These are phyloP conservation scores for Combretum micranthum DNA, from an alignment of 345 rosid genomes.

Conservation along the genomic window DNA sequence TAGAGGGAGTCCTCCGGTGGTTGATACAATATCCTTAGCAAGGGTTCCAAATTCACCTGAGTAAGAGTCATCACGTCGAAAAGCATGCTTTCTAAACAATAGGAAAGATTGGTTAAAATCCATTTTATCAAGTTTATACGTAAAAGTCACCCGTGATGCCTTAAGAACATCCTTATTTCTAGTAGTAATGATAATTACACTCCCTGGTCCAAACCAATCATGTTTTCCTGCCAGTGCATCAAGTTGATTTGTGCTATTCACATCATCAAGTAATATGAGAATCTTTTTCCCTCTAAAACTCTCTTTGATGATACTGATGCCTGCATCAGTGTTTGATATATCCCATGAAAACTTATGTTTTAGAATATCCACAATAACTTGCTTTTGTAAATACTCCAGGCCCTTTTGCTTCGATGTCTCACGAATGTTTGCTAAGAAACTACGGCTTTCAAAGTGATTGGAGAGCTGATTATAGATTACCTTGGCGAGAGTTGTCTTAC, in stretches of 20 bases:
- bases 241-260: background rate
- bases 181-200: slow-evolving; percentile 1
- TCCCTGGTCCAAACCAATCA: background rate
- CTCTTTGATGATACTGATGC: background rate
- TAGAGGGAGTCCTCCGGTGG: too few relatives aligned
- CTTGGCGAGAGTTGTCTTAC: background rate
- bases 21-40: too few relatives aligned
- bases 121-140: background rate
- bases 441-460: background rate
- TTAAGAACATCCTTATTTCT: background rate
- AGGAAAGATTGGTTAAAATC: background rate
- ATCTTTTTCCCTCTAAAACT: background rate
- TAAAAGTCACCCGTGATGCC: background rate
- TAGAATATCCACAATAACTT: background rate
- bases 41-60: too few relatives aligned
- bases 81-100: too few relatives aligned
- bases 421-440: background rate
- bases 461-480: background rate
- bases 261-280: slow-evolving; percentile 6
- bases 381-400: background rate
- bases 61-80: background rate
- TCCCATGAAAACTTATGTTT: background rate
- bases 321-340: too few relatives aligned
- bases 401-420: background rate
- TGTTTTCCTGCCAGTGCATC: background rate